A percentile compares a stretch with the other conserved stretches of the same genome.
Evolutionary conservation across 495 filamentous ascomycete species (phyloP).

Genomic region (Geoglossum glabrum): DNA sequence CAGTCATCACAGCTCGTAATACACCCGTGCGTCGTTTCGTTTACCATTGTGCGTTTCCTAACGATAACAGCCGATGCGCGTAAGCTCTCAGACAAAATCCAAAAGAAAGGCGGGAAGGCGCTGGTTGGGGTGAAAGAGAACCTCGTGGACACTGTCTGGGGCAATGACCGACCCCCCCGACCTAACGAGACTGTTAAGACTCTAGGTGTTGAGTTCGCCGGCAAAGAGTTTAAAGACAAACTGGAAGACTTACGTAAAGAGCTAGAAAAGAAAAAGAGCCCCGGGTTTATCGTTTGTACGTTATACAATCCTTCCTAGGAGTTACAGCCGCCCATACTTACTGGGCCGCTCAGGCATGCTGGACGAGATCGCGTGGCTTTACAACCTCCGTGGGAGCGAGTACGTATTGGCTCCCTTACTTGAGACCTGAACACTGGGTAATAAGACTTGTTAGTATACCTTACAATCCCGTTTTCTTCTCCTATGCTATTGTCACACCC

Average conservation of each 20-base stretch:
- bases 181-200: conserved; percentile 59
- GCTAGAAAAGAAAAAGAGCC: conserved; percentile 73
- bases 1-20: conserved; percentile 56
- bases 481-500: conserved; percentile 77
- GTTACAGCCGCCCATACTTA: not conserved
- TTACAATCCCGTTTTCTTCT: conserved; percentile 98
- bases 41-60: conserved; percentile 2
- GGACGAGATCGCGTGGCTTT: conserved; percentile 95
- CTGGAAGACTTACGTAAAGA: conserved; percentile 76
- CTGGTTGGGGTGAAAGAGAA: conserved; percentile 58
- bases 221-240: conserved; percentile 69
- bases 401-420: conserved; percentile 18
- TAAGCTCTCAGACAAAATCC: conserved; percentile 70
- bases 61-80: conserved; percentile 43
- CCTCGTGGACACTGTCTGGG: conserved; percentile 79
- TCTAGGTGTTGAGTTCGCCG: conserved; percentile 51
- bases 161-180: conserved; percentile 42
- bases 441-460: conserved; percentile 45
- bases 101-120: conserved; percentile 64
- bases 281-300: conserved; percentile 70
- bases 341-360: conserved; percentile 44
- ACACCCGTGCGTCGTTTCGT: not conserved
- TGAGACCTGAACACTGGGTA: not conserved
- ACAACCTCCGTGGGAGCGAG: conserved; percentile 90
- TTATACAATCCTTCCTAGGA: not conserved